Evolutionary conservation across 164 flowering plant genomes (phyloP).

Genomic region (Taxillus chinensis): DNA sequence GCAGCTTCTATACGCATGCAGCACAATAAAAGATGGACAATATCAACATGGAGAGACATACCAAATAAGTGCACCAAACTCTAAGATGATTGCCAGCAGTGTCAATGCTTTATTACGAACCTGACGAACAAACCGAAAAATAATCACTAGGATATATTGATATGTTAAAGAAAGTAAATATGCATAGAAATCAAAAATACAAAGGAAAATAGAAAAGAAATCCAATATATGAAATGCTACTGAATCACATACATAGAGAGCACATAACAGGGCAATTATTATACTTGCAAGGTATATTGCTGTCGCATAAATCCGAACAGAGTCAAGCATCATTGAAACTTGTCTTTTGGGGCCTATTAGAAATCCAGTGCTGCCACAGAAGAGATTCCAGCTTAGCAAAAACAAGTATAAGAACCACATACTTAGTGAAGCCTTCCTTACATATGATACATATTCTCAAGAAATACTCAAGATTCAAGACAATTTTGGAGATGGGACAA

Average conservation of each 20-base stretch:
- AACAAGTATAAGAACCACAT: not conserved
- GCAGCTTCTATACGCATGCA: not conserved
- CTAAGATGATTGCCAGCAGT: constrained; percentile 67
- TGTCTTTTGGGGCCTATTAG: constrained; percentile 91
- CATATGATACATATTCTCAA: no score
- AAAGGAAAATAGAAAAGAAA: not conserved
- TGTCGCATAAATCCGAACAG: constrained; percentile 92
- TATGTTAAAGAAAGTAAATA: not conserved
- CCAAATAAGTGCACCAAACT: constrained; percentile 89
- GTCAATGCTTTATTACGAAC: constrained; percentile 82
- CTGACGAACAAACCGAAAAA: constrained; percentile 26
- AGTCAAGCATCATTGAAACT: constrained; percentile 91
- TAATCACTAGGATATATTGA: not conserved
- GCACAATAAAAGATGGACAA: not conserved
- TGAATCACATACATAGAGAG: constrained; percentile 66
- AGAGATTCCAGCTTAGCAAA: constrained; percentile 38
- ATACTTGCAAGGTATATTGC: constrained; percentile 73
- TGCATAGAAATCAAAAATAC: no score
- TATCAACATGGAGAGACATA: constrained; percentile 16
- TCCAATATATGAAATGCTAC: not conserved
- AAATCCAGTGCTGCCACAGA: constrained; percentile 88
- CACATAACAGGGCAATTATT: constrained; percentile 71
- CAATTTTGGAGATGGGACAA: not conserved
- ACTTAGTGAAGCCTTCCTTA: not conserved
- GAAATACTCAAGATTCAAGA: no score